Conservation (phyloP, 2,329 filamentous ascomycete species). For the Diplocarpon rosae region DNA sequence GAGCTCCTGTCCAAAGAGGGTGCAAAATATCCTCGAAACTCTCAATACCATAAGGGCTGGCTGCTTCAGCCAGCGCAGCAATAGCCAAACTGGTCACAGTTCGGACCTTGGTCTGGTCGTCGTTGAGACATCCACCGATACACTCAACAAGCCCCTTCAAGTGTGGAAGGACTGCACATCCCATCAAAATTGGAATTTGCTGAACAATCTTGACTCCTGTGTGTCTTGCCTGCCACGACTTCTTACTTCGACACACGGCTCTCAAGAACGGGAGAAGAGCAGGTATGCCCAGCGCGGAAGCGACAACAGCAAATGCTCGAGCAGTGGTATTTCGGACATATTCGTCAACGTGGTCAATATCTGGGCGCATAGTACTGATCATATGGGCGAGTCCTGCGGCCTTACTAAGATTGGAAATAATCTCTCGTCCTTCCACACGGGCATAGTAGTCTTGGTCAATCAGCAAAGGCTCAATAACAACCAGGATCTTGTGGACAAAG, state of each 20-base stretch:
- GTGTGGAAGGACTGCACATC: constrained; percentile 89
- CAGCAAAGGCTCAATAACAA: constrained; percentile 96
- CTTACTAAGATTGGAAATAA: constrained; percentile 96
- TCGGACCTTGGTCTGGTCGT: constrained; percentile 94
- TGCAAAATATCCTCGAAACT: constrained; percentile 97
- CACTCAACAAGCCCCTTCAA: constrained; percentile 94
- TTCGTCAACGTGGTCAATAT: constrained; percentile 97
- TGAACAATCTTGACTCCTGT: constrained; percentile 99
- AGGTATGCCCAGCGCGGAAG: constrained; percentile 89
- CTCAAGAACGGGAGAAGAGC: constrained; percentile 89
- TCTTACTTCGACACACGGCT: constrained; percentile 94
- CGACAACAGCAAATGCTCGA: constrained; percentile 91
- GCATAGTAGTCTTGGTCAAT: constrained; percentile 99
- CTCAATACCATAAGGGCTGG: constrained; percentile 97
- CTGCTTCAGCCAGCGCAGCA: constrained; percentile 87
- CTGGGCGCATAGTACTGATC: constrained; percentile 98
- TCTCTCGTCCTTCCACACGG: constrained; percentile 93
- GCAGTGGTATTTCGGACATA: constrained; percentile 98
- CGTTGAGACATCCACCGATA: constrained; percentile 89
- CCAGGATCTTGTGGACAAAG: constrained; percentile 95
- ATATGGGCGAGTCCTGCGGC: constrained; percentile 94
- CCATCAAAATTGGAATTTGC: constrained; percentile 98
- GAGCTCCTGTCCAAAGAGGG: constrained; percentile 82
- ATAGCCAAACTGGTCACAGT: constrained; percentile 94
- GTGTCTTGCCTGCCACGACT: constrained; percentile 96